Base-by-base conservation (phyloP, 2,329 filamentous ascomycete genomes). In the Diatrype stigma region DNA sequence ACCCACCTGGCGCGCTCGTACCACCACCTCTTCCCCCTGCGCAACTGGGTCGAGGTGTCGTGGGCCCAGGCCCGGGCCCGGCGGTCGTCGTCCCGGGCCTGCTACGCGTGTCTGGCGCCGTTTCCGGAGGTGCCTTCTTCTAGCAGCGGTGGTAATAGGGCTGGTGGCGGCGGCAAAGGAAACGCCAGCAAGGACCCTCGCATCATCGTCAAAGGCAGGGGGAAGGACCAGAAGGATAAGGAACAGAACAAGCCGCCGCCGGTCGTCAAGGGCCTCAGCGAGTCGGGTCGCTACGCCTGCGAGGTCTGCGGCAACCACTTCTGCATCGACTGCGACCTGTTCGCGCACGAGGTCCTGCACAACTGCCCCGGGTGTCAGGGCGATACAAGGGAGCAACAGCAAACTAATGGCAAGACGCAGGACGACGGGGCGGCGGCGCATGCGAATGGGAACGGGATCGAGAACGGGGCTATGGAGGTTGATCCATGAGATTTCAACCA, bases 261-360 rank as follows among this genome's bases (percentile, higher is more conserved):
- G 21, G 10, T 7, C 3, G 57, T 68, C 17, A 87, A 84, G 63
- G 85, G 87, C 1, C 86, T 92, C 42, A 93, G 89, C 67, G 90
- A 95, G 73, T 94, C 88, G 64, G 85, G 87, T 45, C 77, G 94
- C 47, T 99, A 99, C 67, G 89, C 89, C 52, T 99, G 94, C 67
- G 82, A 87, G 59, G 85, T 86, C n/a, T 99, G 94, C 69, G 72
- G 80, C 3, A 85, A 89, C 53, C 93, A 97, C 71, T 99, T 97
- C 67, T 99, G 94, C 75, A 95, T 99, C 58, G 94, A 99, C 68
- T 99, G 94, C 68, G 94, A 99, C 68, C 84, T 96, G 22, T 96
- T 94, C 72, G 88, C 90, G 22, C 94, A 99, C 67, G 91, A 96
- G 72, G 84, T 95, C 12, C 81, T 96, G 47, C 93, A 99, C 67